Percentiles rank a stretch among this genome's conserved stretches.
Conservation (phyloP, 2,329 filamentous ascomycete genomes). For the Fusarium heterosporum region DNA sequence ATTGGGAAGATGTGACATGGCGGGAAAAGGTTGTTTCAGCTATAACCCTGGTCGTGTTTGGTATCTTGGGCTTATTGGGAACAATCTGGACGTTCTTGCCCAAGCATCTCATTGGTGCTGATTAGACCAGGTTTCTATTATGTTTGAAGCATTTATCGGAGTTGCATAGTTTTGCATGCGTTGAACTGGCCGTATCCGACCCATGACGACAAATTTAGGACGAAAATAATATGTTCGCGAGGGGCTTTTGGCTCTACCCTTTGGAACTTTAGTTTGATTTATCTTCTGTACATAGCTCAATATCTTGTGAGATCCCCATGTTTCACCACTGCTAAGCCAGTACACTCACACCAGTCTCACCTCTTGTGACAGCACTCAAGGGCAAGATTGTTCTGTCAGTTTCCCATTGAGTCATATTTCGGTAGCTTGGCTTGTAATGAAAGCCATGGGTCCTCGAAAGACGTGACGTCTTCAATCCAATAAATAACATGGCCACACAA, state of each 20-base stretch:
- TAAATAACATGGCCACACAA: neutral
- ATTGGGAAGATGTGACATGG: constrained; percentile 75
- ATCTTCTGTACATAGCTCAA: too few relatives aligned
- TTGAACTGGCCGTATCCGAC: neutral
- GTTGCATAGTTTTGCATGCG: constrained; percentile 10
- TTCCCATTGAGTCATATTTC: constrained; percentile 3
- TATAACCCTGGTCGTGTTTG: constrained; percentile 75
- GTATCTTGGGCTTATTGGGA: constrained; percentile 77
- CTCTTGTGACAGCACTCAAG: constrained; percentile 17
- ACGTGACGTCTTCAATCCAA: neutral
- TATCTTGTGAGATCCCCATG: neutral
- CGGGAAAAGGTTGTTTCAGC: constrained; percentile 76
- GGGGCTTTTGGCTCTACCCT: neutral
- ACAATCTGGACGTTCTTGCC: constrained; percentile 92
- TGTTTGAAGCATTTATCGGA: constrained; percentile 21
- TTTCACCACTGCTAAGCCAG: neutral
- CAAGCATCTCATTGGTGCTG: constrained; percentile 74
- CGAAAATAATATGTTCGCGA: constrained; percentile 17
- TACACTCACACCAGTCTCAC: constrained; percentile 2
- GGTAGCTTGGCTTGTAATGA: neutral
- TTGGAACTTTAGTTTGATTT: neutral
- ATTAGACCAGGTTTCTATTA: constrained; percentile 37
- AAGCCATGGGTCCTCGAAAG: neutral
- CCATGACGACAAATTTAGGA: constrained; percentile 12
- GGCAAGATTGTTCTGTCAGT: neutral